Conservation (phyloP, 768 basidiomycete species). For the Calocybe cyanea region DNA sequence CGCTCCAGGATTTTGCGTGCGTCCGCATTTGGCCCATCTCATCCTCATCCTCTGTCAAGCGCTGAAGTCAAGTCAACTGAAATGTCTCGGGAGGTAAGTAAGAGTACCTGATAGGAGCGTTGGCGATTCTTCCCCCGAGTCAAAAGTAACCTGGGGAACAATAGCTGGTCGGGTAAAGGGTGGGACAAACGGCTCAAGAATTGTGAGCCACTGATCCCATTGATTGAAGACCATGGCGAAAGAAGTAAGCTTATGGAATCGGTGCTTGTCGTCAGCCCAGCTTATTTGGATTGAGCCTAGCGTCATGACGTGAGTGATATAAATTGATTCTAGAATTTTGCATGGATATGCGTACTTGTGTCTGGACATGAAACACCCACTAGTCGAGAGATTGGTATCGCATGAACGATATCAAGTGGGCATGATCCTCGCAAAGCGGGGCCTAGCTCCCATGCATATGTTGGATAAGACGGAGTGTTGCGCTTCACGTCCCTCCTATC, state of each 20-base stretch:
- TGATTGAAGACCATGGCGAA: constrained; percentile 19
- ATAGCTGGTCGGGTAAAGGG: constrained; percentile 20
- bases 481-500: constrained; percentile 5
- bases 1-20: constrained; percentile 34
- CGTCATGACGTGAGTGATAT: neutral
- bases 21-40: constrained; percentile 17
- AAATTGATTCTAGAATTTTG: neutral
- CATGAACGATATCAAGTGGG: constrained; percentile 26
- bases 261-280: constrained; percentile 23
- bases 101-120: constrained; percentile 15
- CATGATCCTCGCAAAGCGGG: constrained; percentile 26
- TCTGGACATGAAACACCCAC: constrained; percentile 25
- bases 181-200: constrained; percentile 25
- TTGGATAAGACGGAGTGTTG: constrained; percentile 24
- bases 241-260: constrained; percentile 17
- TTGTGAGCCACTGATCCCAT: constrained; percentile 26
- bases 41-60: constrained; percentile 19
- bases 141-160: constrained; percentile 12
- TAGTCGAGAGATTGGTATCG: constrained; percentile 26
- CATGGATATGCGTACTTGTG: constrained; percentile 18
- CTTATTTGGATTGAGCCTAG: constrained; percentile 29
- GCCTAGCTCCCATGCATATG: constrained; percentile 35
- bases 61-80: neutral
- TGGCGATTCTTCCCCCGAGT: constrained; percentile 11
- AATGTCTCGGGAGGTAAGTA: neutral